Conservation (phyloP, 805 yeast species). For the Lipomyces chichibuensis region DNA sequence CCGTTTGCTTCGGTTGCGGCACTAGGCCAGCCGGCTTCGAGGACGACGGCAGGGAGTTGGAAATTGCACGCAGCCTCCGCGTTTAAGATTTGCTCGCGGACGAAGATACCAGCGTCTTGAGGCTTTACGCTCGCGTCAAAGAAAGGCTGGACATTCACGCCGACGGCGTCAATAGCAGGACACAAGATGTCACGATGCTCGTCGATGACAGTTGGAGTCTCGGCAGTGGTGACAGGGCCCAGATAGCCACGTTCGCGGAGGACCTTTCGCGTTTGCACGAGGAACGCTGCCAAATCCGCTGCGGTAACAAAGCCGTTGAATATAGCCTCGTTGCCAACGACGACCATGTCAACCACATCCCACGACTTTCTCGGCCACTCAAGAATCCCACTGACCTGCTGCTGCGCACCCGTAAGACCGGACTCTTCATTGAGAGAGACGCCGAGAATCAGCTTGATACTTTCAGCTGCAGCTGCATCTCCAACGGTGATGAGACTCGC, state of each 20-base stretch:
- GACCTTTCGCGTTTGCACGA: constrained; percentile 60
- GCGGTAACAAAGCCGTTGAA: constrained; percentile 64
- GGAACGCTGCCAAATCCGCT: constrained; percentile 63
- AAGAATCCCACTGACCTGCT: constrained; percentile 58
- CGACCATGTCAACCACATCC: constrained; percentile 72
- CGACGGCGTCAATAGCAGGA: constrained; percentile 72
- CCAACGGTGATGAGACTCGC: constrained; percentile 61
- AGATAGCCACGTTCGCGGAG: constrained; percentile 69
- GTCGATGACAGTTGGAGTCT: constrained; percentile 76
- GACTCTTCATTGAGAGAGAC: constrained; percentile 67
- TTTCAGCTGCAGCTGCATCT: constrained; percentile 28
- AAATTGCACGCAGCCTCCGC: constrained; percentile 51
- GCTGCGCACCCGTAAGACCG: constrained; percentile 59
- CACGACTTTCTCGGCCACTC: constrained; percentile 52
- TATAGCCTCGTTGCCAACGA: constrained; percentile 89
- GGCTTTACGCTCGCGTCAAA: constrained; percentile 69
- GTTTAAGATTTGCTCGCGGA: constrained; percentile 60
- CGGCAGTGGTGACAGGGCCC: constrained; percentile 81
- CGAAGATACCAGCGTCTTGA: constrained; percentile 67
- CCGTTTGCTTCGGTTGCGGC: constrained; percentile 49
- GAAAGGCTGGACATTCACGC: constrained; percentile 83
- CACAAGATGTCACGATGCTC: constrained; percentile 64
- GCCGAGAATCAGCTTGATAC: constrained; percentile 80
- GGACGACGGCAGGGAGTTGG: constrained; percentile 46
- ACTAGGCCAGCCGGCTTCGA: constrained; percentile 56